Conservation (phyloP, 2,329 filamentous ascomycete species). For the Hymenoscyphus infarciens region DNA sequence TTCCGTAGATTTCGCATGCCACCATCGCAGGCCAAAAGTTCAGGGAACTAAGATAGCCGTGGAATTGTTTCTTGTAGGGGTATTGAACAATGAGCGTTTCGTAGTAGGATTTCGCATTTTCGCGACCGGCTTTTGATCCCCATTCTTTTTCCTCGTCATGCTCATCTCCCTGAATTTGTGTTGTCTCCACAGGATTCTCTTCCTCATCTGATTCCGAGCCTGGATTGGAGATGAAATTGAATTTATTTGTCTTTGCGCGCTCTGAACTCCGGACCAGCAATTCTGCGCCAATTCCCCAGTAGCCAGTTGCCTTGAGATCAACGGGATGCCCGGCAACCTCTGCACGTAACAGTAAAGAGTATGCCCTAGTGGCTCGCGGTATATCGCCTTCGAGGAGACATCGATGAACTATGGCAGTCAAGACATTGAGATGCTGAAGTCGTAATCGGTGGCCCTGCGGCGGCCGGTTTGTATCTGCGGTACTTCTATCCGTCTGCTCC, state of each 20-base stretch:
- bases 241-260: slow-evolving; percentile 9
- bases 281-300: slow-evolving; percentile 85
- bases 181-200: slow-evolving; percentile 3
- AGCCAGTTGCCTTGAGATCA: slow-evolving; percentile 64
- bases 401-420: slow-evolving; percentile 68
- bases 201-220: slow-evolving; percentile 6
- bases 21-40: slow-evolving; percentile 83
- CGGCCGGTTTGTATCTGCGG: slow-evolving; percentile 9
- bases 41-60: slow-evolving; percentile 60
- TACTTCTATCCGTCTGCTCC: slow-evolving; percentile 7
- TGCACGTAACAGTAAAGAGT: slow-evolving; percentile 67
- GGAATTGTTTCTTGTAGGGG: slow-evolving; percentile 59
- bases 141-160: slow-evolving; percentile 22
- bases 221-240: slow-evolving; percentile 8
- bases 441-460: slow-evolving; percentile 35
- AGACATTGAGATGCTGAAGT: slow-evolving; percentile 57
- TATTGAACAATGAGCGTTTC: slow-evolving; percentile 74
- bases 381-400: slow-evolving; percentile 71
- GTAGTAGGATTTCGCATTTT: slow-evolving; percentile 65
- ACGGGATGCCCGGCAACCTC: slow-evolving; percentile 52
- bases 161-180: neutral
- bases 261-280: slow-evolving; percentile 61
- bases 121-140: slow-evolving; percentile 49
- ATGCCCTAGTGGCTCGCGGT: slow-evolving; percentile 67
- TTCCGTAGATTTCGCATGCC: slow-evolving; percentile 74